These are phyloP conservation scores for Penicillium egyptiacum DNA, from an alignment of 495 filamentous ascomycete genomes.

Conservation along the genomic window DNA sequence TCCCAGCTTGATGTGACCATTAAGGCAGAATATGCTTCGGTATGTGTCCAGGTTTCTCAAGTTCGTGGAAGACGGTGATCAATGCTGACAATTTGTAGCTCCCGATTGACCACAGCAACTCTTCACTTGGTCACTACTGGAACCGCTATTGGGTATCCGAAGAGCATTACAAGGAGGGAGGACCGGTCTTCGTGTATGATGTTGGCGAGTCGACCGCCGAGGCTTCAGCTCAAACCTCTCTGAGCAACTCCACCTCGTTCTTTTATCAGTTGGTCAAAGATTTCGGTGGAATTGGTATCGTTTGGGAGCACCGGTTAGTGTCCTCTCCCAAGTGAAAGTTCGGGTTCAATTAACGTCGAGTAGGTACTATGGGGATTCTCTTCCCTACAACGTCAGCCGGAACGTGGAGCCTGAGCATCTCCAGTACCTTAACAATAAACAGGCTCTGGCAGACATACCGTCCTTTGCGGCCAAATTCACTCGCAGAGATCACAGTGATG, in stretches of 20 bases:
- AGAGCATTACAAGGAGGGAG: conserved; percentile 48
- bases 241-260: conserved; percentile 43
- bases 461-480: conserved; percentile 53
- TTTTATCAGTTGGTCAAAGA: conserved; percentile 46
- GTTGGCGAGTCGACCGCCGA: conserved; percentile 47
- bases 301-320: conserved; percentile 58
- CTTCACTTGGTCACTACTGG: conserved; percentile 45
- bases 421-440: conserved; percentile 49
- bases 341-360: conserved; percentile 3
- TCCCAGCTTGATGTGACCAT: conserved; percentile 1
- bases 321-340: not conserved
- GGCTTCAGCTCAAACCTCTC: conserved; percentile 19
- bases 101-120: conserved; percentile 47
- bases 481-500: conserved; percentile 29
- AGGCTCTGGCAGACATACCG: conserved; percentile 54
- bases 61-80: not conserved
- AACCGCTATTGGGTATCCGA: conserved; percentile 59
- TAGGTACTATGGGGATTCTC: conserved; percentile 55
- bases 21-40: conserved; percentile 26
- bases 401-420: conserved; percentile 50
- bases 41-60: conserved; percentile 14
- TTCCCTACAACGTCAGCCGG: conserved; percentile 46
- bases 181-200: conserved; percentile 56
- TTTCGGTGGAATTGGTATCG: conserved; percentile 53
- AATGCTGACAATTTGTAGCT: conserved; percentile 31